Conservation (phyloP, 768 basidiomycete genomes). For the Chalciporus piperatus region DNA sequence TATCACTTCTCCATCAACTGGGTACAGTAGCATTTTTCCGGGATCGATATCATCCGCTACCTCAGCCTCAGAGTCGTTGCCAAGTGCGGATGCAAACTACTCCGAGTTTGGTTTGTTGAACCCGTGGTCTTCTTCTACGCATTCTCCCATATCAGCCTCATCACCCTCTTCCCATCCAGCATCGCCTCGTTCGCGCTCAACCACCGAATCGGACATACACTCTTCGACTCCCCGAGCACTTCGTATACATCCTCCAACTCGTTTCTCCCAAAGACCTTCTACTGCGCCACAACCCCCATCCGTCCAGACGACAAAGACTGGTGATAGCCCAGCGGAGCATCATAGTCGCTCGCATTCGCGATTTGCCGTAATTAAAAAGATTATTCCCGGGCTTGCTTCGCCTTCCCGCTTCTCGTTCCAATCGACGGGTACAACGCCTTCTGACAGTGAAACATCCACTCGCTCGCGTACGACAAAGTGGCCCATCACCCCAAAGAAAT, state of each 20-base stretch:
- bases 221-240: slow-evolving; percentile 1
- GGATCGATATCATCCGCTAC: slow-evolving; percentile 24
- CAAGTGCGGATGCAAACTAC: slow-evolving; percentile 9
- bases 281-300: slow-evolving; percentile 14
- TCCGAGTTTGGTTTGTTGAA: slow-evolving; percentile 18
- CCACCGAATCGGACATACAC: slow-evolving; percentile 19
- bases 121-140: not conserved
- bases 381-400: slow-evolving; percentile 31
- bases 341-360: slow-evolving; percentile 16
- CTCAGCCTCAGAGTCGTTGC: slow-evolving; percentile 26
- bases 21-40: slow-evolving; percentile 15
- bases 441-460: slow-evolving; percentile 10
- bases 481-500: slow-evolving; percentile 19
- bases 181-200: slow-evolving; percentile 14
- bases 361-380: slow-evolving; percentile 33
- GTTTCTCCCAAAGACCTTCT: slow-evolving; percentile 14
- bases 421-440: slow-evolving; percentile 7
- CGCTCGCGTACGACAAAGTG: slow-evolving; percentile 14
- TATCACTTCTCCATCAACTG: slow-evolving; percentile 25
- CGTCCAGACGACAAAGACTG: not conserved
- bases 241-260: not conserved
- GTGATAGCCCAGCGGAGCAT: slow-evolving; percentile 5
- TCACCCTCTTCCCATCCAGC: slow-evolving; percentile 16
- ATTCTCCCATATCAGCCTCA: slow-evolving; percentile 14
- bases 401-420: slow-evolving; percentile 22